Base-by-base conservation (phyloP, 768 basidiomycete species). In the Tricholoma matsutake region DNA sequence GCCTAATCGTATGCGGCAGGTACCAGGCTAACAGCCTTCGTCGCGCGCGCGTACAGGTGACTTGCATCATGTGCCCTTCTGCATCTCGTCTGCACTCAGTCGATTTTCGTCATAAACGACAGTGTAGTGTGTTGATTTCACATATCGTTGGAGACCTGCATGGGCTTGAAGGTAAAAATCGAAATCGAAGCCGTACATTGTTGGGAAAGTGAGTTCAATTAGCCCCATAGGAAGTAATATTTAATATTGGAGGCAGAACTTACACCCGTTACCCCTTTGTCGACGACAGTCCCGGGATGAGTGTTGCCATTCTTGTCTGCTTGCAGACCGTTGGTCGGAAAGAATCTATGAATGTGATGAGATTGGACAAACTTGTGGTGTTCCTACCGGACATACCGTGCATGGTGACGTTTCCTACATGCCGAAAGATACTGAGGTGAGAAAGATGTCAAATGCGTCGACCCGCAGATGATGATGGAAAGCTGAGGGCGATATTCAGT, bases 21-120 rank as follows among this genome's bases (percentile, higher is more conserved):
- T 7, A 92, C 80, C 22, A 94, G 76, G 68, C 89, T 91, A 32
- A 95, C 93, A 0, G 91, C 88, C 65, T 90, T 88, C 4, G 91
- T 95, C 0, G 92, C 91, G 4, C 92, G 83, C 0, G 88, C 91
- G 65, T 91, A 95, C 14, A 91, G 76, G 67, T 92, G 92, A 66
- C 85, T 86, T 14, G 79, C 73, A 57, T 84, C 78, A 67, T 93
- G 83, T 85, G 1, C 91, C 87, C 61, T 86, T 79, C 68, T 94
- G 92, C 10, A 93, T 76, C 13, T 84, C 83, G 69, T 95, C 87
- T 0, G 91, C 86, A 2, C 74, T 75, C 14, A 92, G 76, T 3
- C 61, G 68, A 67, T 83, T 86, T 73, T 94, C 91, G 71, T 94
- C 92, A 69, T 92, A 89, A 3, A 92, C 79, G 22, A 92, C 84